Evolutionary conservation across 208 protist species (phyloP), one percentile per base, ranked within the genome.

Genomic region (Naegleria lovaniensis): DNA sequence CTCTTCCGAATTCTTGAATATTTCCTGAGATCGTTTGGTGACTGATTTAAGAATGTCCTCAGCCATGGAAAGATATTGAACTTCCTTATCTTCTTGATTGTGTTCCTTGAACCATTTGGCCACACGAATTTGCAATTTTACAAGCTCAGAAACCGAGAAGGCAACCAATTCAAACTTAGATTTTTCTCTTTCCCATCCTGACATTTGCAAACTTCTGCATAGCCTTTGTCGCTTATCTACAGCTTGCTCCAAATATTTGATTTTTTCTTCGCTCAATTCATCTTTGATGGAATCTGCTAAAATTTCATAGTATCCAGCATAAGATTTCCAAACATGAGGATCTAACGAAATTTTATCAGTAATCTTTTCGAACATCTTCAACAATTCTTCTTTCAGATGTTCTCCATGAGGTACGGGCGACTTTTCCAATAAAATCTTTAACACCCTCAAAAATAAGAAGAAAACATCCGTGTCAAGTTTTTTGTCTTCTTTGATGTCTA

Each of bases 301-400:
- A 15, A 88, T 39, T 40, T 88, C 85, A 88, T 88, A 58, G 33
- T 58, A 88, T 39, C 19, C 22, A 38, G 41, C 22, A 38, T 88
- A 88, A 38, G 85, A 40, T 51, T 88, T 39, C 85, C 85, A 88
- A 58, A 88, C 29, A 48, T 38, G 6, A 39, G 85, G 85, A 58
- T 88, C 33, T 5, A 58, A 40, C n/a, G 85, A 48, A 58, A 88
- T 88, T 5, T 1, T 51, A 58, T 19, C 6, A 38, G 41, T 38
- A 38, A 88, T 88, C 5, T 58, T 33, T 39, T 88, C 85, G 16
- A 88, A 88, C 25, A 33, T 58, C 0, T 58, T 29, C 16, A n/a
- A 33, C 1, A 88, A 40, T 58, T 88, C 29, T 33, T 58, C 29
- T 58, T 36, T 51, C 19, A 88, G 4, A 59, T 13, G 16, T 51